Base-by-base conservation (phyloP, 2,329 filamentous ascomycete species). In the Aspergillus flavus region DNA sequence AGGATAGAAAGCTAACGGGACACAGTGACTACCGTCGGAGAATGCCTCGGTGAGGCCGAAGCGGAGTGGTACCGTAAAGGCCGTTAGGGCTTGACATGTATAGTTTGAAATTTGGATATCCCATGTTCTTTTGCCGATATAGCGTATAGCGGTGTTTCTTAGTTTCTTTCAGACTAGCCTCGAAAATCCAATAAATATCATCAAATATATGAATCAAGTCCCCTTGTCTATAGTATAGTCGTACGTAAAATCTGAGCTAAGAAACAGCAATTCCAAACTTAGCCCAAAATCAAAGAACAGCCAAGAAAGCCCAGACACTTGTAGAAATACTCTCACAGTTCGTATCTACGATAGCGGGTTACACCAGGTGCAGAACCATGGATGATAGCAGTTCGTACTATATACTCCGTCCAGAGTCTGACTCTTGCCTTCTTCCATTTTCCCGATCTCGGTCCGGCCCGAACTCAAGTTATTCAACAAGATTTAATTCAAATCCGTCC, bases 21-120 rank as follows among this genome's bases (percentile, higher is more conserved):
- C 62, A 67, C 67, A 71, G 81, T 82, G 50, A 84, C 85, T 32
- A 85, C 85, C 1, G 82, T 87, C 5, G 86, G 85, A 0, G 83
- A 87, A 63, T 89, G 86, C 62, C 77, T 88, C 19, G 82, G 81
- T 0, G 85, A 88, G 61, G 73, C 84, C 9, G 63, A 63, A n/a
- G 76, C 73, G 19, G 80, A 82, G 65, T 87, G 85, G 86, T 87
- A 87, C 68, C 74, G 77, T 41, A 10, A 2, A 9, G 52, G 12
- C 48, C 48, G 48, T 19, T 50, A 57, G 48, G 59, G 53, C 46
- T 53, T 23, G 34, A 26, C n/a, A 10, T 52, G n/a, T 9, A 34
- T n/a, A 19, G 19, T 19, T 6, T 10, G 30, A 52, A 6, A 28
- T 32, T 32, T 53, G 57, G 46, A 39, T 59, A 16, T 53, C 56